These are phyloP conservation scores for Paraphaeosphaeria sporulosa DNA, from an alignment of 2,329 filamentous ascomycete species.

Conservation along the genomic window DNA sequence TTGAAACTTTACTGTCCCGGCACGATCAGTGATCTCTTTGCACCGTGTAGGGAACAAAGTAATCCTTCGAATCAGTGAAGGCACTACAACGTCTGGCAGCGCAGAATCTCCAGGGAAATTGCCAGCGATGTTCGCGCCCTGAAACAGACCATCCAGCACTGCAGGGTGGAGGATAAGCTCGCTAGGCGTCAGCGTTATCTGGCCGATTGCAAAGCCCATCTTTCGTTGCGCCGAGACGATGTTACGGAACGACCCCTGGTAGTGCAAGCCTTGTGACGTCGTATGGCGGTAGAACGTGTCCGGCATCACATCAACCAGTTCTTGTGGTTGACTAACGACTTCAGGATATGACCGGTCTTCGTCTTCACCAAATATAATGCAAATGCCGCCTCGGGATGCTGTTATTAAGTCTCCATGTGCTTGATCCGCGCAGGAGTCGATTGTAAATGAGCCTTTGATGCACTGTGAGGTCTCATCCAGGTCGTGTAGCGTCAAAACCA, in stretches of 20 bases:
- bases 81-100: constrained; percentile 34
- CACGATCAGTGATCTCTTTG: not conserved
- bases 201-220: constrained; percentile 17
- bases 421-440: constrained; percentile 21
- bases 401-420: constrained; percentile 16
- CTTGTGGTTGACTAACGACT: not conserved
- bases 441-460: constrained; percentile 14
- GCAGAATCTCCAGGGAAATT: constrained; percentile 35
- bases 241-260: constrained; percentile 15
- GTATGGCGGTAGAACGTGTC: constrained; percentile 23
- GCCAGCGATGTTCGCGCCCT: constrained; percentile 36
- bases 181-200: constrained; percentile 5
- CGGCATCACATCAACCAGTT: constrained; percentile 8
- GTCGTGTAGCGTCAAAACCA: constrained; percentile 16
- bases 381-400: constrained; percentile 15
- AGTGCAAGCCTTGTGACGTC: constrained; percentile 4
- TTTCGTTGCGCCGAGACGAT: constrained; percentile 11
- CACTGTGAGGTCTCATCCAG: not conserved
- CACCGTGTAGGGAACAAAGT: constrained; percentile 29
- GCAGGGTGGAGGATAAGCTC: constrained; percentile 46
- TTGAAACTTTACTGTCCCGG: constrained; percentile 8
- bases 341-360: constrained; percentile 10
- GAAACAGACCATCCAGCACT: constrained; percentile 38
- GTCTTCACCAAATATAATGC: constrained; percentile 15
- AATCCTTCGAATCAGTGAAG: constrained; percentile 26